Percentiles rank a stretch among this genome's conserved stretches.
Evolutionary conservation across 2,329 filamentous ascomycete genomes (phyloP).

Genomic region (Emydomyces testavorans): DNA sequence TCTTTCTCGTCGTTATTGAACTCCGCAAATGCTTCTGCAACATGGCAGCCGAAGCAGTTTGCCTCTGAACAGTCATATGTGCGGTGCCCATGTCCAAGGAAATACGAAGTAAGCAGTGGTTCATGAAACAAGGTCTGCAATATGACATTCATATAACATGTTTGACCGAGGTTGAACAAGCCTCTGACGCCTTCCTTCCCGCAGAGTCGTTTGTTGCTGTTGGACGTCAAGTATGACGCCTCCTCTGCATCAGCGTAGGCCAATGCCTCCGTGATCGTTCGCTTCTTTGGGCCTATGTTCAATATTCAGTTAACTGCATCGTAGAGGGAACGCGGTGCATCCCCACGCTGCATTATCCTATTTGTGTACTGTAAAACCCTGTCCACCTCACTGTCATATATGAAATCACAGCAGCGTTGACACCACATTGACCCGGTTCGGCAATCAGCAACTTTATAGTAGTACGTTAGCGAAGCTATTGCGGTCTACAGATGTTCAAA

Average conservation of each 20-base stretch:
- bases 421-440: constrained; percentile 32
- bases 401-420: constrained; percentile 31
- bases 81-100: constrained; percentile 80
- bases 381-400: constrained; percentile 34
- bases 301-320: not conserved
- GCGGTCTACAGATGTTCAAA: not conserved
- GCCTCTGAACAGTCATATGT: constrained; percentile 56
- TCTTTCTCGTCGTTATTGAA: constrained; percentile 54
- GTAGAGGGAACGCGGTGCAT: not conserved
- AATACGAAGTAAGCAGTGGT: constrained; percentile 80
- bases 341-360: constrained; percentile 7
- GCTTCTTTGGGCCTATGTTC: constrained; percentile 24
- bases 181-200: constrained; percentile 78
- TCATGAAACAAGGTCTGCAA: constrained; percentile 90
- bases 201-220: constrained; percentile 70
- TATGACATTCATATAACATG: constrained; percentile 95
- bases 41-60: constrained; percentile 49
- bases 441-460: constrained; percentile 30
- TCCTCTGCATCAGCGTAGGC: constrained; percentile 45
- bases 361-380: constrained; percentile 21
- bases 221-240: constrained; percentile 61
- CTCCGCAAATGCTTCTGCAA: constrained; percentile 53
- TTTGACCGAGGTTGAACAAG: constrained; percentile 95
- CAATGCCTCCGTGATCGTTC: constrained; percentile 20
- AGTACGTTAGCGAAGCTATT: constrained; percentile 13